Conservation (phyloP, 495 filamentous ascomycete species). For the Penicillium robsamsonii region DNA sequence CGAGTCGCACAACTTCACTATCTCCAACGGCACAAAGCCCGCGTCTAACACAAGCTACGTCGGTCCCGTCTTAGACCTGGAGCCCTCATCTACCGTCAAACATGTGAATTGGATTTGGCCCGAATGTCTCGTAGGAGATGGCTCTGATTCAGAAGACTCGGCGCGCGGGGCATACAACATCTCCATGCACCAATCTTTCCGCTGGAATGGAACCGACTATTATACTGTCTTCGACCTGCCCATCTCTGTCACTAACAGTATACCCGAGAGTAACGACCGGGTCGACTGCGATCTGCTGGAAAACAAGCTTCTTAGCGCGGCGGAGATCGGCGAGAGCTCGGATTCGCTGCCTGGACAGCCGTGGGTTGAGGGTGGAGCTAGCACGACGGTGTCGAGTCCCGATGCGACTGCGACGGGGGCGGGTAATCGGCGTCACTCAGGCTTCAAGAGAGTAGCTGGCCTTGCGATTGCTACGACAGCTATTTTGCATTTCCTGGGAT, state of each 20-base stretch:
- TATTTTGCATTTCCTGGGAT: constrained; percentile 5
- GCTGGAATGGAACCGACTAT: constrained; percentile 57
- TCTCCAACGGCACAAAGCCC: constrained; percentile 58
- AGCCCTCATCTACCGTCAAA: constrained; percentile 64
- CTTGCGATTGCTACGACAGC: constrained; percentile 11
- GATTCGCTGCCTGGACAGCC: constrained; percentile 23
- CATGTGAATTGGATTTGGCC: constrained; percentile 70
- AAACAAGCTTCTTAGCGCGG: constrained; percentile 17
- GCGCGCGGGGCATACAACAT: constrained; percentile 52
- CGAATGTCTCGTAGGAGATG: constrained; percentile 60
- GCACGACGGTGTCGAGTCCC: constrained; percentile 11
- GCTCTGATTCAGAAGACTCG: constrained; percentile 27
- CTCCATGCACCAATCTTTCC: constrained; percentile 66
- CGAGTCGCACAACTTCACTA: constrained; percentile 63
- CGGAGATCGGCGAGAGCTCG: constrained; percentile 18
- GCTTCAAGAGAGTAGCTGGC: neutral
- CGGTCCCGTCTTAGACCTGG: constrained; percentile 59
- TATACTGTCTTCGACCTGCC: constrained; percentile 70
- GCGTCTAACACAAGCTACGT: constrained; percentile 51
- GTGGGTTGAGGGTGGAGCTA: constrained; percentile 16
- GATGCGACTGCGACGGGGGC: constrained; percentile 4
- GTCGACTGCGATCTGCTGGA: constrained; percentile 21
- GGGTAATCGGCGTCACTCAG: neutral
- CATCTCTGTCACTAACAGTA: constrained; percentile 64
- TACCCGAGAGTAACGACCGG: constrained; percentile 28